Evolutionary conservation across 225 moss, liverwort and hornwort genomes (phyloP).

Genomic region (Neckera pumila): DNA sequence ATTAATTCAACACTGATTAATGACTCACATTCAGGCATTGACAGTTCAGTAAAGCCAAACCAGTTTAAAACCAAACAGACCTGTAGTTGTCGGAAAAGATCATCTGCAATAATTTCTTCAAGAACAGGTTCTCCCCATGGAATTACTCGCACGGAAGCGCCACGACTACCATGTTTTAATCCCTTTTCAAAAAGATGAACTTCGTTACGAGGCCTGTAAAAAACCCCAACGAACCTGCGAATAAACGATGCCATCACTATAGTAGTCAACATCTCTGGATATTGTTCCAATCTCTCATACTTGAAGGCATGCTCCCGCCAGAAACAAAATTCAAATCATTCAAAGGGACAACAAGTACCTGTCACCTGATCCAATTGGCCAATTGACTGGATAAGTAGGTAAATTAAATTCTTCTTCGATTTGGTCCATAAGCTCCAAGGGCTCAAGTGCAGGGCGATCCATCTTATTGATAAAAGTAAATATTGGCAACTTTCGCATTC

Average conservation of each 20-base stretch:
- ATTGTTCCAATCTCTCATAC: not conserved
- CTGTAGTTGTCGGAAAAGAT: slow-evolving; percentile 73
- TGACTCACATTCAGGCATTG: not conserved
- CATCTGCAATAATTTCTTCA: slow-evolving; percentile 50
- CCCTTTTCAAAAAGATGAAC: slow-evolving; percentile 86
- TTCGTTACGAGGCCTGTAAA: slow-evolving; percentile 83
- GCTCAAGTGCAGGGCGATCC: slow-evolving; percentile 94
- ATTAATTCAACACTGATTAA: too few species aligned
- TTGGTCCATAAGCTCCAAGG: slow-evolving; percentile 93
- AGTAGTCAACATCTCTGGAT: not conserved
- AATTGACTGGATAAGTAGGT: slow-evolving; percentile 91
- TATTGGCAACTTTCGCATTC: slow-evolving; percentile 92
- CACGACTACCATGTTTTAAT: slow-evolving; percentile 66
- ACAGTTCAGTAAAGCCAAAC: not conserved
- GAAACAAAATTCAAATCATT: not conserved
- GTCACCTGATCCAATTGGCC: slow-evolving; percentile 97
- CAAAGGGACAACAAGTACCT: slow-evolving; percentile 31
- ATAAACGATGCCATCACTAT: not conserved
- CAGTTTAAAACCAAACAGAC: slow-evolving; percentile 15
- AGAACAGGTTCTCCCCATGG: slow-evolving; percentile 76
- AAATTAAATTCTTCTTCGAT: slow-evolving; percentile 87
- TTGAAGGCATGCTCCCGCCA: not conserved
- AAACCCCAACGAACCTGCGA: slow-evolving; percentile 80
- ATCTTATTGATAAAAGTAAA: slow-evolving; percentile 98
- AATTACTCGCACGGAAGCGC: slow-evolving; percentile 50